phyloP scores from a whole-genome alignment of 2,329 filamentous ascomycete species.

The Cladophialophora exuberans region DNA sequence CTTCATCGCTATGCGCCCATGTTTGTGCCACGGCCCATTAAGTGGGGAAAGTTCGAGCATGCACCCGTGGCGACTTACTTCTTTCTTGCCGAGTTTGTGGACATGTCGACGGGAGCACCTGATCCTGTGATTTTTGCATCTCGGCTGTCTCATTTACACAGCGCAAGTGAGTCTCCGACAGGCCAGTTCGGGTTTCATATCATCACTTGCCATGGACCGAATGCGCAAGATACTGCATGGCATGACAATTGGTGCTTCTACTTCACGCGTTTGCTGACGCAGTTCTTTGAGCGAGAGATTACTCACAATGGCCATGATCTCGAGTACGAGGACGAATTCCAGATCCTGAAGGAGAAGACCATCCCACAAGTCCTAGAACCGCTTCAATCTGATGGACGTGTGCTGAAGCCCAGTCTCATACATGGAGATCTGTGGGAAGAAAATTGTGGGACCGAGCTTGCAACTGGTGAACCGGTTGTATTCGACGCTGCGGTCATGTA shows the following conservation, averaged over 20 bases:
- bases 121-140: slow-evolving; percentile 34
- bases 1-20: slow-evolving; percentile 35
- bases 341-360: slow-evolving; percentile 33
- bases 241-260: slow-evolving; percentile 45
- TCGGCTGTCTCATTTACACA: slow-evolving; percentile 38
- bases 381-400: slow-evolving; percentile 34
- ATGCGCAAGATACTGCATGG: slow-evolving; percentile 39
- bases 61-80: slow-evolving; percentile 35
- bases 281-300: slow-evolving; percentile 37
- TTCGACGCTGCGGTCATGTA: slow-evolving; percentile 46
- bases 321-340: slow-evolving; percentile 35
- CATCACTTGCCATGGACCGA: slow-evolving; percentile 39
- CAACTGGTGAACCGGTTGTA: slow-evolving; percentile 38
- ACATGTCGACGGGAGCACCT: slow-evolving; percentile 36
- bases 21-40: slow-evolving; percentile 37
- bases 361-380: slow-evolving; percentile 38
- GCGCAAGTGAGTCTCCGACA: slow-evolving; percentile 37
- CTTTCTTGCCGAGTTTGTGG: slow-evolving; percentile 38
- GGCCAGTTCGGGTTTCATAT: slow-evolving; percentile 45
- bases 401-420: slow-evolving; percentile 39
- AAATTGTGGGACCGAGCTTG: slow-evolving; percentile 40
- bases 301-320: slow-evolving; percentile 39
- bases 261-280: slow-evolving; percentile 41
- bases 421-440: slow-evolving; percentile 49
- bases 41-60: slow-evolving; percentile 34